phyloP scores from a whole-genome alignment of 2,329 filamentous ascomycete genomes.

The Penicillium corylophilum region DNA sequence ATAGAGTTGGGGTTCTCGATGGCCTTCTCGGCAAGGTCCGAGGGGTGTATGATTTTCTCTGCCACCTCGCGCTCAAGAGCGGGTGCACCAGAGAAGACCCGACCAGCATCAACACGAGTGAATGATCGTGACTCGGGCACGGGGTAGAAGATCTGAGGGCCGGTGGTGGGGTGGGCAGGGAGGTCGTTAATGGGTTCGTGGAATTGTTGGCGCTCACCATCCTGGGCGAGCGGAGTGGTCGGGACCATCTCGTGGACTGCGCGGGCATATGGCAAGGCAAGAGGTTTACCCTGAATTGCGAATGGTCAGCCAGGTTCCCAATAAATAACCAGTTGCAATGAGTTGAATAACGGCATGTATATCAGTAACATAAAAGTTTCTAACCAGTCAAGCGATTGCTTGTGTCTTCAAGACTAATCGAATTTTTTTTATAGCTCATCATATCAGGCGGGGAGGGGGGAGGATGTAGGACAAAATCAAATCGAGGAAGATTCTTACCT shows the following conservation, averaged over 20 bases:
- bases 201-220: constrained; percentile 37
- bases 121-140: constrained; percentile 64
- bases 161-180: constrained; percentile 56
- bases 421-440: constrained; percentile 71
- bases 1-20: constrained; percentile 34
- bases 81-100: constrained; percentile 55
- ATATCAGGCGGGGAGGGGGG: constrained; percentile 35
- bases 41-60: constrained; percentile 22
- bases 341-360: constrained; percentile 11
- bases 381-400: constrained; percentile 52
- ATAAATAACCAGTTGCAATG: constrained; percentile 4
- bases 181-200: constrained; percentile 67
- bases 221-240: constrained; percentile 52
- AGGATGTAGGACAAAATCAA: constrained; percentile 1
- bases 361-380: constrained; percentile 46
- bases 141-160: constrained; percentile 61
- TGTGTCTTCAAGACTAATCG: constrained; percentile 99
- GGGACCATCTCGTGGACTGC: constrained; percentile 81
- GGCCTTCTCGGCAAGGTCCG: constrained; percentile 36
- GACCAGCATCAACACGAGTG: constrained; percentile 64
- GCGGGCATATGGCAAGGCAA: constrained; percentile 73
- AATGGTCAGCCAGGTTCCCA: constrained; percentile 16
- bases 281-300: constrained; percentile 65
- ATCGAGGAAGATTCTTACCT: constrained; percentile 61
- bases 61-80: constrained; percentile 30